Conservation (phyloP, 768 basidiomycete species). For the Cytidiella melzeri region DNA sequence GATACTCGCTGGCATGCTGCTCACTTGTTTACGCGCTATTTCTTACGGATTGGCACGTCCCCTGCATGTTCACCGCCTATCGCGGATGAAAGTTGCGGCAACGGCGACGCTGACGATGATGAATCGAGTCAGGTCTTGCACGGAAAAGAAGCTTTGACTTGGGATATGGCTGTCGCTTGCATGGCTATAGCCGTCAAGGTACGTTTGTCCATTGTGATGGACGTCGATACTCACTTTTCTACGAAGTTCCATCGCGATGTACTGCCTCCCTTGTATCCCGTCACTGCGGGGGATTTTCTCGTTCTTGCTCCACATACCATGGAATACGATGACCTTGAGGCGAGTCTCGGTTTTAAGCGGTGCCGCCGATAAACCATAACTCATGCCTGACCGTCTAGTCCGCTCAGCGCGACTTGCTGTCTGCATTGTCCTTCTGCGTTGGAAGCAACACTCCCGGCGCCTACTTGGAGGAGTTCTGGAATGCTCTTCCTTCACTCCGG, state of each 20-base stretch:
- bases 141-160: constrained; percentile 31
- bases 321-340: constrained; percentile 49
- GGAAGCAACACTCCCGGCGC: constrained; percentile 44
- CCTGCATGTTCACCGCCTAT: constrained; percentile 5
- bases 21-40: constrained; percentile 54
- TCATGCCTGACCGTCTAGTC: constrained; percentile 30
- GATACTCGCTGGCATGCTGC: constrained; percentile 65
- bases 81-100: neutral
- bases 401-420: constrained; percentile 52
- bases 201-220: constrained; percentile 1
- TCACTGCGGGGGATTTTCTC: constrained; percentile 46
- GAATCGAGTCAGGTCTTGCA: neutral
- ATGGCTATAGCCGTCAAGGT: constrained; percentile 61
- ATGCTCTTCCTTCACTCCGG: constrained; percentile 46
- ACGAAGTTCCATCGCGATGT: constrained; percentile 61
- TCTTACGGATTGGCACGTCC: constrained; percentile 33
- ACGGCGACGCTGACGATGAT: constrained; percentile 4
- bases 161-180: constrained; percentile 56
- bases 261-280: constrained; percentile 46
- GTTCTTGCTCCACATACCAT: constrained; percentile 42
- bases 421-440: constrained; percentile 39
- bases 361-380: neutral
- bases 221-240: neutral
- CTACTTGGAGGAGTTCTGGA: constrained; percentile 54
- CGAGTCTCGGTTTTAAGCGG: no score